Percentiles rank a stretch among this genome's conserved stretches.
phyloP scores from a whole-genome alignment of 2,329 filamentous ascomycete genomes.

The Penicillium crustosum region DNA sequence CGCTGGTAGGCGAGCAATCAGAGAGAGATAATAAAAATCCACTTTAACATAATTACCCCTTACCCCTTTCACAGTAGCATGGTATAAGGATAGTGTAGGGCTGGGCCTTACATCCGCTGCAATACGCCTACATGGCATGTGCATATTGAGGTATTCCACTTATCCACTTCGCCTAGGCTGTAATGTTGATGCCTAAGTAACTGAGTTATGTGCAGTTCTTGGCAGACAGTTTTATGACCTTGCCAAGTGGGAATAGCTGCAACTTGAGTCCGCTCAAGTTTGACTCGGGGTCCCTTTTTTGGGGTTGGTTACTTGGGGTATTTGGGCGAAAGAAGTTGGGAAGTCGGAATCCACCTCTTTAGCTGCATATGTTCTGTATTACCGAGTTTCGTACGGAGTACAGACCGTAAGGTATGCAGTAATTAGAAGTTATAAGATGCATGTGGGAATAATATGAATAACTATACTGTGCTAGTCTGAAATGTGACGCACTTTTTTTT shows the following conservation, averaged over 20 bases:
- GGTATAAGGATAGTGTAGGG: not conserved
- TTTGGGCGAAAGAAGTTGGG: not conserved
- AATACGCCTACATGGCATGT: conserved; percentile 5
- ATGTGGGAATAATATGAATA: not conserved
- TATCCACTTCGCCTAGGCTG: conserved; percentile 7
- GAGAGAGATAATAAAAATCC: not conserved
- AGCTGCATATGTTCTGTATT: not conserved
- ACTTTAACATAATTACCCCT: not conserved
- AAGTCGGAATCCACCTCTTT: not conserved
- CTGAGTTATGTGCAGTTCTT: conserved; percentile 1
- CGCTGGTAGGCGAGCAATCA: not conserved
- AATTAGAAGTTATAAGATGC: not conserved
- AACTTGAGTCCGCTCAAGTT: not conserved
- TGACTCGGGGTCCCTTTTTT: not conserved
- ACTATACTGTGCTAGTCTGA: not conserved
- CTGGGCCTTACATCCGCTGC: conserved; percentile 1
- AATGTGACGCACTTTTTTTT: not conserved
- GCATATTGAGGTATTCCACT: conserved; percentile 4
- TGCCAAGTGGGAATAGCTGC: not conserved
- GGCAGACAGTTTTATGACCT: not conserved
- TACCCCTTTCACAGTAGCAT: not conserved
- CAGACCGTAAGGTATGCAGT: not conserved
- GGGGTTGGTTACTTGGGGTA: not conserved
- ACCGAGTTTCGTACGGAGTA: not conserved
- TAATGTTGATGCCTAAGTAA: conserved; percentile 20